A percentile compares a stretch with the other conserved stretches of the same genome.
phyloP scores from a whole-genome alignment of 441 rosid species.

The Populus hybrid region DNA sequence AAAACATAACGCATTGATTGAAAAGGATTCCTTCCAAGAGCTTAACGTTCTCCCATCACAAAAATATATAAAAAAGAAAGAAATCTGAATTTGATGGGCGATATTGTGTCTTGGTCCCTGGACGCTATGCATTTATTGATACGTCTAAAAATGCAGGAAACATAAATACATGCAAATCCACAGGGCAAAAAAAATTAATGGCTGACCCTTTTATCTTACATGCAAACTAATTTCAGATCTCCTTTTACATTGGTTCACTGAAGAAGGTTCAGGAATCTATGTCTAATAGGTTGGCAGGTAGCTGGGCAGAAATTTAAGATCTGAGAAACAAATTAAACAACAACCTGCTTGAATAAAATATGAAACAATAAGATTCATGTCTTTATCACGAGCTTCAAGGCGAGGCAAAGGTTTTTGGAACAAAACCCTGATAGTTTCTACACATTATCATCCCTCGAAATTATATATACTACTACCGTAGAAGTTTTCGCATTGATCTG shows the following conservation, averaged over 20 bases:
- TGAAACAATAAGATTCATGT: no score
- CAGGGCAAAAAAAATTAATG: neutral
- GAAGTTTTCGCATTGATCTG: no score
- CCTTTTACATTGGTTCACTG: neutral
- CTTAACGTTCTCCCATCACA: neutral
- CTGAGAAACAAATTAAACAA: neutral
- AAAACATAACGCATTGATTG: neutral
- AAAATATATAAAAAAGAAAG: no score
- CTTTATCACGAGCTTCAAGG: no score
- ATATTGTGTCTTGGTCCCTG: neutral
- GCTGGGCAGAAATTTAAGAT: neutral
- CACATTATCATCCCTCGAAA: no score
- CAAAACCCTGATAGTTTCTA: no score
- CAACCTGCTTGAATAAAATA: no score
- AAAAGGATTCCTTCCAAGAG: neutral
- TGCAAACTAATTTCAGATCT: neutral
- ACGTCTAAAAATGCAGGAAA: neutral
- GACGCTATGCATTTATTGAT: neutral
- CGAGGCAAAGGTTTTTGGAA: no score
- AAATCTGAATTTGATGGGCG: neutral
- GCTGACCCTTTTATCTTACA: neutral
- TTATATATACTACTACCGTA: no score
- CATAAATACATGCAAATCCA: neutral
- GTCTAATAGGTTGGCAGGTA: neutral
- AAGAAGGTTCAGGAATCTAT: neutral